A percentile compares a stretch with the other conserved stretches of the same genome.
These are phyloP conservation scores for Cryptomeria japonica DNA, from an alignment of 75 land plant genomes.

Conservation along the genomic window DNA sequence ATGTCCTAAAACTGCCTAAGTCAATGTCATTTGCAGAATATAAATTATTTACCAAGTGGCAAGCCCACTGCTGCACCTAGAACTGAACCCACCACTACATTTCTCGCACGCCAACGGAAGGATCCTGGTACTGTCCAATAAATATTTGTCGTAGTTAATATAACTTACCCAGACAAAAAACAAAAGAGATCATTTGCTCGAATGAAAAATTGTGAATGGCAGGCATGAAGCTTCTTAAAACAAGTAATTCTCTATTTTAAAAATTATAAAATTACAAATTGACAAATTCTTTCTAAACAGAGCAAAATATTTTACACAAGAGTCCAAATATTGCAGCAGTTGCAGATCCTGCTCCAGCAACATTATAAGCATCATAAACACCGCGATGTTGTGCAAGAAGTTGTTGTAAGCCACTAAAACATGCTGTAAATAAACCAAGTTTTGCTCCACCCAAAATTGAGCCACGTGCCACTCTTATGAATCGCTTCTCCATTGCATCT, in stretches of 20 bases:
- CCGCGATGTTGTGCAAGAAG: constrained; percentile 69
- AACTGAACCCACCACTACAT: constrained; percentile 72
- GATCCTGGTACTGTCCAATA: constrained; percentile 67
- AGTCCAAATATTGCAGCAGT: constrained; percentile 92
- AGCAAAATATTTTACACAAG: constrained; percentile 48
- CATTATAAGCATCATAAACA: constrained; percentile 75
- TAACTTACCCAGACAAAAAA: neutral
- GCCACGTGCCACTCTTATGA: constrained; percentile 79
- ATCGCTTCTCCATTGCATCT: constrained; percentile 87
- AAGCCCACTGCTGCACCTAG: constrained; percentile 85
- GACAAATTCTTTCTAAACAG: neutral
- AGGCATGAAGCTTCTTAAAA: neutral
- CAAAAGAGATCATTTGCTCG: neutral
- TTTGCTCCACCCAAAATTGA: constrained; percentile 93
- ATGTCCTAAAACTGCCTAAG: neutral
- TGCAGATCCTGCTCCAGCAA: constrained; percentile 81
- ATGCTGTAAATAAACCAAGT: constrained; percentile 88
- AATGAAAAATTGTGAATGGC: neutral
- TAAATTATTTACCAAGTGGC: constrained; percentile 71
- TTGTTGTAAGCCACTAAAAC: constrained; percentile 74
- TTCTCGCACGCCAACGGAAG: constrained; percentile 71
- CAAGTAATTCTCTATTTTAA: neutral
- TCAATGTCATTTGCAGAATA: neutral
- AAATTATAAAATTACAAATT: neutral
- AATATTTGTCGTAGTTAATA: neutral